Evolutionary conservation across 1,284 basidiomycete species (phyloP).

Genomic region (Fistulina hepatica): DNA sequence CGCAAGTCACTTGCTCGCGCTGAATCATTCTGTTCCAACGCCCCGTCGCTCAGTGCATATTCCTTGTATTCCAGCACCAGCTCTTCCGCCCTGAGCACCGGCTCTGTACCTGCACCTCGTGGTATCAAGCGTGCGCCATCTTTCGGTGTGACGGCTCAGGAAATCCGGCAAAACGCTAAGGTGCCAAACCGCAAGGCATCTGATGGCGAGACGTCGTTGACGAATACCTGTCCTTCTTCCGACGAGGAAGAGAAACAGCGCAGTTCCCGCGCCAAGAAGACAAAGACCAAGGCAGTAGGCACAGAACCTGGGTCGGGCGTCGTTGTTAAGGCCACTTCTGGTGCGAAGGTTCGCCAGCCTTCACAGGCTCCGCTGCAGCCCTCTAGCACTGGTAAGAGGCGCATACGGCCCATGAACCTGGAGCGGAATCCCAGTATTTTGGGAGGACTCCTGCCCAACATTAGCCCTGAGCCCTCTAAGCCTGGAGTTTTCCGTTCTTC

Average conservation of each 20-base stretch:
- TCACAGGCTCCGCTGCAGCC: conserved; percentile 6
- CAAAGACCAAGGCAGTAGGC: conserved; percentile 12
- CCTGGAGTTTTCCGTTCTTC: too few relatives aligned
- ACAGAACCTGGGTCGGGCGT: conserved; percentile 1
- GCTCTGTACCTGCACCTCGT: conserved; percentile 18
- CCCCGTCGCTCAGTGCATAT: conserved; percentile 2
- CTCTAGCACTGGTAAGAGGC: too few relatives aligned
- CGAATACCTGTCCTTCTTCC: conserved; percentile 36
- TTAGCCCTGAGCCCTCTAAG: conserved; percentile 8
- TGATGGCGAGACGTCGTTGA: conserved; percentile 19
- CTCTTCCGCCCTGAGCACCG: conserved; percentile 10
- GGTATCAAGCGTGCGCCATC: conserved; percentile 39
- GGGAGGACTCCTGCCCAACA: conserved; percentile 36
- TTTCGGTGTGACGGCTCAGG: conserved; percentile 34
- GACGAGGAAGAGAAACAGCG: conserved; percentile 68
- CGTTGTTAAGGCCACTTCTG: conserved; percentile 7
- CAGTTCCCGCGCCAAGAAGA: conserved; percentile 48
- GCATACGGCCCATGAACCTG: conserved; percentile 31
- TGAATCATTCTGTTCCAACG: conserved; percentile 32
- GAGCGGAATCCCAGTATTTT: conserved; percentile 52
- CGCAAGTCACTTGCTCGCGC: too few relatives aligned
- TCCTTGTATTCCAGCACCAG: too few relatives aligned
- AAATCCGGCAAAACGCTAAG: conserved; percentile 9
- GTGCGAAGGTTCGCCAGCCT: conserved; percentile 7
- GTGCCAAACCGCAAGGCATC: conserved; percentile 25